Conservation (phyloP, 768 basidiomycete species). For the Russula abietina region DNA sequence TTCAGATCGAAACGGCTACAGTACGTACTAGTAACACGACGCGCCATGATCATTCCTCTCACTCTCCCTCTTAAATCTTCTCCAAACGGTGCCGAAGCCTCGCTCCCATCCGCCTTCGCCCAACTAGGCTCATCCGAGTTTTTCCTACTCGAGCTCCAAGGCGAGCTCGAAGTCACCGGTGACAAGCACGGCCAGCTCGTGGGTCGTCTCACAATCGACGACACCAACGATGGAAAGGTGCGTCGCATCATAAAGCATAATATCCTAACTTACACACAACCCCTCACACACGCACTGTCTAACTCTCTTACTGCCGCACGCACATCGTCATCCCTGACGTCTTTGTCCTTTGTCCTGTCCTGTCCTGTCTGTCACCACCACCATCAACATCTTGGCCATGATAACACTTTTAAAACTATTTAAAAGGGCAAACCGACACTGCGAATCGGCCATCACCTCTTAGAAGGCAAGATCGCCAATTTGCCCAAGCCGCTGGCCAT, state of each 20-base stretch:
- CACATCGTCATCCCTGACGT: too few species aligned
- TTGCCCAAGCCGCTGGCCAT: slow-evolving; percentile 81
- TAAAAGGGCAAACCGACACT: slow-evolving; percentile 72
- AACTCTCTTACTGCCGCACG: too few species aligned
- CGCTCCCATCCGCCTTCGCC: slow-evolving; percentile 57
- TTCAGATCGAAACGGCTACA: too few species aligned
- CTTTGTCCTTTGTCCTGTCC: too few species aligned
- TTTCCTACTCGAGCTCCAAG: slow-evolving; percentile 84
- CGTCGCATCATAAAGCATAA: too few species aligned
- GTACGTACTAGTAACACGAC: background rate
- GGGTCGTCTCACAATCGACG: slow-evolving; percentile 64
- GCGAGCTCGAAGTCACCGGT: slow-evolving; percentile 66
- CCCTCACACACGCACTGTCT: too few species aligned
- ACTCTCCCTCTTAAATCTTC: slow-evolving; percentile 34
- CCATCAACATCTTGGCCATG: too few species aligned
- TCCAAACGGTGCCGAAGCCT: slow-evolving; percentile 26
- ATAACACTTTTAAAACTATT: too few species aligned
- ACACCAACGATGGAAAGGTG: slow-evolving; percentile 38
- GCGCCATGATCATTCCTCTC: slow-evolving; percentile 61
- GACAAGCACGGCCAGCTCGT: slow-evolving; percentile 67
- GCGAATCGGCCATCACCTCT: slow-evolving; percentile 78
- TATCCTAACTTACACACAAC: too few species aligned
- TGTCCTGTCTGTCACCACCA: too few species aligned
- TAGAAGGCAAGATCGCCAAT: slow-evolving; percentile 77
- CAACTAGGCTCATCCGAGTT: slow-evolving; percentile 73